Conservation (phyloP, 306 rosid genomes). For the Vigna radiata region DNA sequence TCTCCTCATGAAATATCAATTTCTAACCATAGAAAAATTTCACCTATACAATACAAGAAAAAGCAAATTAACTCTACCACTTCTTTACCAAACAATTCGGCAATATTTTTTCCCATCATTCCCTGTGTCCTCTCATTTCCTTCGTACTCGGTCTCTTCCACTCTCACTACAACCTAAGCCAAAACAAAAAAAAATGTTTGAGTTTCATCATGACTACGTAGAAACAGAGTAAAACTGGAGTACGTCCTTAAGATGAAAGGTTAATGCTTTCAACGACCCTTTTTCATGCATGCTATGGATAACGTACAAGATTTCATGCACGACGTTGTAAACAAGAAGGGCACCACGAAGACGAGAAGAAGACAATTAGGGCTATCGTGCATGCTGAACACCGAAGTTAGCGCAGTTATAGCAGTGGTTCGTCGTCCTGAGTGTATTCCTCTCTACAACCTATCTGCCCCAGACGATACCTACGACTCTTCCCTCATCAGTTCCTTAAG, state of each 20-base stretch:
- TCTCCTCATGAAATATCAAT: slow-evolving; percentile 14
- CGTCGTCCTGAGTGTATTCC: slow-evolving; percentile 64
- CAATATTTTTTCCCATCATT: slow-evolving; percentile 14
- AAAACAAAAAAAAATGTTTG: background rate
- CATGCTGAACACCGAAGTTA: slow-evolving; percentile 90
- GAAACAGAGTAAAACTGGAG: background rate
- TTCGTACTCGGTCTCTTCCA: slow-evolving; percentile 38
- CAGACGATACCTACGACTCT: slow-evolving; percentile 61
- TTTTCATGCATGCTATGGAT: slow-evolving; percentile 38
- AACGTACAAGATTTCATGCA: slow-evolving; percentile 32
- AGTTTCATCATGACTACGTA: background rate
- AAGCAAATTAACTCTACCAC: slow-evolving; percentile 26
- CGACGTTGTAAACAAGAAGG: slow-evolving; percentile 23
- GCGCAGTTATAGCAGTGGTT: slow-evolving; percentile 78
- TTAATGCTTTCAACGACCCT: background rate
- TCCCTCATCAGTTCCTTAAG: slow-evolving; percentile 63
- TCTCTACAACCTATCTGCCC: slow-evolving; percentile 33
- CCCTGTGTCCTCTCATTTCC: slow-evolving; percentile 40
- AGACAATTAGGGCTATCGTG: slow-evolving; percentile 77
- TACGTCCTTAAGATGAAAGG: slow-evolving; percentile 29
- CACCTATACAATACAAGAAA: background rate
- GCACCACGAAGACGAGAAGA: slow-evolving; percentile 40
- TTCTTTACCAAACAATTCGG: slow-evolving; percentile 37
- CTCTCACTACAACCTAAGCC: background rate
- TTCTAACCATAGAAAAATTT: slow-evolving; percentile 34